Percentiles rank a stretch among this genome's conserved stretches.
These are phyloP conservation scores for Sergeia podlipaevii DNA, from an alignment of 208 protist genomes.

Conservation along the genomic window DNA sequence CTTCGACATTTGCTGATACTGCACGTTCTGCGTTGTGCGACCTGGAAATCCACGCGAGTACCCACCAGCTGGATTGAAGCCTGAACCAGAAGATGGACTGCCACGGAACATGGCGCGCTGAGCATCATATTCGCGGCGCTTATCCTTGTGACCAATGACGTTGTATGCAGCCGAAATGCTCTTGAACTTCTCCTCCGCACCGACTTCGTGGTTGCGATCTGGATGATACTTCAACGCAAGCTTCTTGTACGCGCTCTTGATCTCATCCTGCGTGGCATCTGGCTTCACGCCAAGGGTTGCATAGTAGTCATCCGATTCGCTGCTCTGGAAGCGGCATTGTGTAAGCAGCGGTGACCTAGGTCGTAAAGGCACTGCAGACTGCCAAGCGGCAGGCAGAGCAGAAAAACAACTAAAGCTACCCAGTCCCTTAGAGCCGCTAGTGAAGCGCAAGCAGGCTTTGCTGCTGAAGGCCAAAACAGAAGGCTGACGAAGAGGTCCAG, in stretches of 20 bases:
- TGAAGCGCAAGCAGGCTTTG: no score
- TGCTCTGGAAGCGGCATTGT: conserved; percentile 16
- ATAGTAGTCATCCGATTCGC: conserved; percentile 60
- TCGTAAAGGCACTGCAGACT: no score
- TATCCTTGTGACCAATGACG: conserved; percentile 69
- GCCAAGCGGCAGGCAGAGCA: no score
- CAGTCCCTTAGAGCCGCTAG: no score
- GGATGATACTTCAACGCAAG: conserved; percentile 88
- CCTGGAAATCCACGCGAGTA: conserved; percentile 8
- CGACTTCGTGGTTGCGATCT: conserved; percentile 78
- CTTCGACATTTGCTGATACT: conserved; percentile 84
- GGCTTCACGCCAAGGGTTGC: conserved; percentile 62
- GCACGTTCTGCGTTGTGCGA: conserved; percentile 5
- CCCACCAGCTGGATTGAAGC: conserved; percentile 14
- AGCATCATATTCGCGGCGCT: conserved; percentile 76
- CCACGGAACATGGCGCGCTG: conserved; percentile 29
- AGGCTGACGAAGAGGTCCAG: no score
- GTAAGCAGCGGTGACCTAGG: conserved; percentile 4
- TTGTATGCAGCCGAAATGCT: conserved; percentile 83
- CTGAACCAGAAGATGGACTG: conserved; percentile 13
- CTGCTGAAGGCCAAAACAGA: no score
- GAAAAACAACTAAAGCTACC: no score
- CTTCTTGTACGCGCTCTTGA: conserved; percentile 90
- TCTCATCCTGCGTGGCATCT: conserved; percentile 80
- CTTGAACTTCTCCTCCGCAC: conserved; percentile 88